Evolutionary conservation across 148 eudicot species (phyloP), one percentile per base, ranked within the genome.

Genomic region (Rhododendron ferrugineum): DNA sequence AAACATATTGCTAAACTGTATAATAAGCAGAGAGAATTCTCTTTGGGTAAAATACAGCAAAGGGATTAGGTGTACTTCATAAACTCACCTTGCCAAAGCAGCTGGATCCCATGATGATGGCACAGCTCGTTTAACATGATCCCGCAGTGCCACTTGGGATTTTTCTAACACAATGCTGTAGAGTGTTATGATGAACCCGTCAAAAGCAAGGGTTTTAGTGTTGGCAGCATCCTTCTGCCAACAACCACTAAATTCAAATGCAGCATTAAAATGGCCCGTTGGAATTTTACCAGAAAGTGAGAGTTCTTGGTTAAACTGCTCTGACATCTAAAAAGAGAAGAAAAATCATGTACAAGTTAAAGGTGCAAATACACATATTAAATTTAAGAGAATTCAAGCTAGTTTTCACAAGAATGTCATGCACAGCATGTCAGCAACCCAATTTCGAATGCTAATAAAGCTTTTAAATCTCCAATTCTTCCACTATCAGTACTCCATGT

Each of bases 191-290:
- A 84, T 84, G 81, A 91, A 90, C 73, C 93, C 93, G 84, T 91
- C 93, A 83, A 90, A 87, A 75, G 91, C 91, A 79, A 91, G 91
- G 54, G 91, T 77, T 83, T 90, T 90, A 6, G 93, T 91, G 89
- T 82, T 86, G 81, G 91, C 93, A 34, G 93, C 93, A 86, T 91
- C 93, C 85, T 89, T 91, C 85, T 91, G 93, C 93, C 93, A 91
- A 79, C 88, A 84, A 62, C 89, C 90, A 34, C 88, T 88, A 83
- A 88, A 90, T 62, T 90, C 93, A 78, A 91, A 91, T 30, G 90
- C 90, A 66, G 93, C 87, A 79, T 90, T 91, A 87, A 91, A 90
- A 75, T 88, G 89, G 82, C 93, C 93, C 14, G 93, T 80, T n/a
- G 93, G 93, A 60, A 91, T 89, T 87, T 90, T 91, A 81, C 91